Conservation (phyloP, 148 eudicot species). For the Amaranthus hypochondriacus region DNA sequence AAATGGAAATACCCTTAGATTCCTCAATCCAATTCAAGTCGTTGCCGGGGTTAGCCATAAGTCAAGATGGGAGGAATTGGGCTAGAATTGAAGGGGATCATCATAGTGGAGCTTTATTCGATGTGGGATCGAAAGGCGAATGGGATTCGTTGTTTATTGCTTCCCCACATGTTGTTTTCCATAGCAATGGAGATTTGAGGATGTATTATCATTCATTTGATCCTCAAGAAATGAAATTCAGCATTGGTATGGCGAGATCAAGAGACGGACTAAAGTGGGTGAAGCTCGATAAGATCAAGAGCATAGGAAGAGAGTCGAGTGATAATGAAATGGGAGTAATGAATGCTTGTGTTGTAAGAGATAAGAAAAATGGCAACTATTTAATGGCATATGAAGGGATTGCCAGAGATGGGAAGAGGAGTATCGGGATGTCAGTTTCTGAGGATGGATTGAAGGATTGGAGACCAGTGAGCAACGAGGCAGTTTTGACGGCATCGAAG, state of each 20-base stretch:
- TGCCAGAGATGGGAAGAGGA: slow-evolving; percentile 44
- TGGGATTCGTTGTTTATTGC: slow-evolving; percentile 78
- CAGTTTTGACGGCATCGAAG: slow-evolving; percentile 36
- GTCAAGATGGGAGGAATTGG: slow-evolving; percentile 94
- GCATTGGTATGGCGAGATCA: slow-evolving; percentile 67
- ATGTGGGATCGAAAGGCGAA: slow-evolving; percentile 62
- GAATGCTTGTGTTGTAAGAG: slow-evolving; percentile 49
- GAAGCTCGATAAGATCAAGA: slow-evolving; percentile 58
- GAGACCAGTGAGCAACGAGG: slow-evolving; percentile 37
- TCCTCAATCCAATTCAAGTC: slow-evolving; percentile 32
- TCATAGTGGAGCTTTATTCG: slow-evolving; percentile 78
- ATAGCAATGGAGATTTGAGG: slow-evolving; percentile 51
- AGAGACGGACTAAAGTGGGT: slow-evolving; percentile 80
- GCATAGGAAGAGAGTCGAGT: slow-evolving; percentile 25
- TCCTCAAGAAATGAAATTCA: slow-evolving; percentile 33
- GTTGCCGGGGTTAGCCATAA: slow-evolving; percentile 86
- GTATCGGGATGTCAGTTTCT: slow-evolving; percentile 63
- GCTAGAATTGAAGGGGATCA: slow-evolving; percentile 91
- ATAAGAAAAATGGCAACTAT: slow-evolving; percentile 50
- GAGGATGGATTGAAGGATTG: slow-evolving; percentile 62
- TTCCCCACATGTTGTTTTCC: slow-evolving; percentile 77
- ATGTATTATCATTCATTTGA: slow-evolving; percentile 83
- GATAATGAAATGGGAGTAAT: slow-evolving; percentile 49
- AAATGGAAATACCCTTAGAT: slow-evolving; percentile 31
- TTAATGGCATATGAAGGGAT: slow-evolving; percentile 83